Conservation (phyloP, 2,329 filamentous ascomycete species). For the Nigrospora oryzae region DNA sequence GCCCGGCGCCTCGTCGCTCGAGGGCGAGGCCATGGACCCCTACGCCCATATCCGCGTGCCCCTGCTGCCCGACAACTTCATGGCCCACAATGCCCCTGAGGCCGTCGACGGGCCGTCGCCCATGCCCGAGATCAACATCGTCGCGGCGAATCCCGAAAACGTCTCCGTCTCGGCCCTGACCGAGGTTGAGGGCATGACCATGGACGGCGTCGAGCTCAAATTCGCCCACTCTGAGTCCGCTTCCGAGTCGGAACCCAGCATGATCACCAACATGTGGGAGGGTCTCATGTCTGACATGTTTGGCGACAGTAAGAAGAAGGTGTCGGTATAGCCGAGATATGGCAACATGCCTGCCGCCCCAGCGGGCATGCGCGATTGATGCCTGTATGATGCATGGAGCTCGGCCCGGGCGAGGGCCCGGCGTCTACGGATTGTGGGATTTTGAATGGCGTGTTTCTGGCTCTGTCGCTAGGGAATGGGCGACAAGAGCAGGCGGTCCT, state of each 20-base stretch:
- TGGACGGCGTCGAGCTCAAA: conserved; percentile 48
- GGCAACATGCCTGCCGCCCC: no score
- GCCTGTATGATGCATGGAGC: no score
- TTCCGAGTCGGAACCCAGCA: background rate
- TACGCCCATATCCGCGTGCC: conserved; percentile 43
- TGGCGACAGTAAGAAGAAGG: conserved; percentile 4
- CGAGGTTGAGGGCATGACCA: conserved; percentile 48
- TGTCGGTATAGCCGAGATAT: background rate
- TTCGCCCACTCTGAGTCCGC: conserved; percentile 29
- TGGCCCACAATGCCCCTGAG: conserved; percentile 33
- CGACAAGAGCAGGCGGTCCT: conserved; percentile 10
- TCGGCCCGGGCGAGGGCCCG: no score
- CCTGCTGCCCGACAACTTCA: conserved; percentile 51
- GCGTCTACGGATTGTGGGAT: background rate
- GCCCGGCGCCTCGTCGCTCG: conserved; percentile 31
- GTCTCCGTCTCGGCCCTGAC: conserved; percentile 41
- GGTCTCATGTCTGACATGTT: conserved; percentile 4
- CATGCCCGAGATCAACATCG: conserved; percentile 40
- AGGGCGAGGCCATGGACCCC: conserved; percentile 17
- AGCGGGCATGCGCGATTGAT: no score
- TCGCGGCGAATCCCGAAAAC: conserved; percentile 48
- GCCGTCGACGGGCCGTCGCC: conserved; percentile 30
- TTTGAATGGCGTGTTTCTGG: conserved; percentile 6
- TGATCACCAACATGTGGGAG: conserved; percentile 1
- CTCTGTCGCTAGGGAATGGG: conserved; percentile 2